phyloP scores from a whole-genome alignment of 177 flowering plant species.

The Telopea speciosissima region DNA sequence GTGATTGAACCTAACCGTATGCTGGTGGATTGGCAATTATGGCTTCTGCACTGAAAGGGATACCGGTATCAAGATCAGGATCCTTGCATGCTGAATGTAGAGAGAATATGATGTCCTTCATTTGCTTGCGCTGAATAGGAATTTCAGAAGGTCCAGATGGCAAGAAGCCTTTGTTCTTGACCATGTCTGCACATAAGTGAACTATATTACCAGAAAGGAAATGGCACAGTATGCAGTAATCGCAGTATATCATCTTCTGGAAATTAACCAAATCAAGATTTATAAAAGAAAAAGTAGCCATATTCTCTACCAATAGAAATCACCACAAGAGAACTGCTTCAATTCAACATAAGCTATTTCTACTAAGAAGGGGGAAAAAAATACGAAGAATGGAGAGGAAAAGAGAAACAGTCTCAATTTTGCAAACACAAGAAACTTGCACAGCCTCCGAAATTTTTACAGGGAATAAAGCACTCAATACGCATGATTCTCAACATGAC shows the following conservation, averaged over 20 bases:
- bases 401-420: too few relatives aligned
- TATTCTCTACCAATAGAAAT: neutral
- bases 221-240: neutral
- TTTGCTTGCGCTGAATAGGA: conserved; percentile 83
- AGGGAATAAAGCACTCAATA: too few relatives aligned
- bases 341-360: neutral
- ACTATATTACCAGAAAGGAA: neutral
- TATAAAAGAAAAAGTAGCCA: too few relatives aligned
- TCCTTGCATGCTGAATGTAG: conserved; percentile 88
- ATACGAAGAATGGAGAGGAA: too few relatives aligned
- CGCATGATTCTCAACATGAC: too few relatives aligned
- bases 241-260: neutral
- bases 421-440: too few relatives aligned
- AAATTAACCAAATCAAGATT: neutral
- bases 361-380: neutral
- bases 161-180: conserved; percentile 96
- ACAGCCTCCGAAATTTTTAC: too few relatives aligned
- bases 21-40: conserved; percentile 99
- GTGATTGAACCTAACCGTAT: conserved; percentile 54
- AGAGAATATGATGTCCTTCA: conserved; percentile 86
- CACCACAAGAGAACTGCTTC: neutral
- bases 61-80: conserved; percentile 73
- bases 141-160: conserved; percentile 99
- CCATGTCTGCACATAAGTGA: conserved; percentile 65
- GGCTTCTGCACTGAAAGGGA: conserved; percentile 91